Evolutionary conservation across 2,329 filamentous ascomycete genomes (phyloP).

Genomic region (Penicillium sp.): DNA sequence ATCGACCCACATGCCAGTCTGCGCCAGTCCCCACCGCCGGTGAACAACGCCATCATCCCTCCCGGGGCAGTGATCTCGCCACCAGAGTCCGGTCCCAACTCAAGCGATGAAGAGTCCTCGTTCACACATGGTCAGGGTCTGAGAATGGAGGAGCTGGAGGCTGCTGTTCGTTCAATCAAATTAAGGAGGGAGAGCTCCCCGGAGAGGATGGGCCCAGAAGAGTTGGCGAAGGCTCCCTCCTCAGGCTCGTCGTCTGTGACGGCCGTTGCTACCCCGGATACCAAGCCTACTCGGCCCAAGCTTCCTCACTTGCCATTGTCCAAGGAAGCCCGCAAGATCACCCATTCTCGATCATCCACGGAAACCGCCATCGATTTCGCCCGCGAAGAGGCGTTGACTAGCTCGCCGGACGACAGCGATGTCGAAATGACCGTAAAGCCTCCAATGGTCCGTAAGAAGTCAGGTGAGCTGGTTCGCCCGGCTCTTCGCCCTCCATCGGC

Average conservation of each 20-base stretch:
- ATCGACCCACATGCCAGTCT: slow-evolving; percentile 61
- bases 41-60: slow-evolving; percentile 75
- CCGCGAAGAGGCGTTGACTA: slow-evolving; percentile 45
- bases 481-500: slow-evolving; percentile 76
- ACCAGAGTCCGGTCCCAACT: slow-evolving; percentile 78
- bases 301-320: slow-evolving; percentile 48
- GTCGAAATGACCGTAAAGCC: slow-evolving; percentile 71
- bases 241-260: slow-evolving; percentile 31
- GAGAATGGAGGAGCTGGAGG: slow-evolving; percentile 69
- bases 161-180: slow-evolving; percentile 79
- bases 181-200: slow-evolving; percentile 32
- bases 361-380: slow-evolving; percentile 55
- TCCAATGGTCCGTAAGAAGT: slow-evolving; percentile 97
- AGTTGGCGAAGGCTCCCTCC: slow-evolving; percentile 13
- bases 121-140: slow-evolving; percentile 45
- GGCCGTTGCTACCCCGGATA: background rate
- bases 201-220: slow-evolving; percentile 25
- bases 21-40: slow-evolving; percentile 80
- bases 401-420: slow-evolving; percentile 51
- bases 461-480: slow-evolving; percentile 91
- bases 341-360: slow-evolving; percentile 62
- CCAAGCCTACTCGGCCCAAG: slow-evolving; percentile 9
- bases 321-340: slow-evolving; percentile 60
- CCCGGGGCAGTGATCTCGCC: slow-evolving; percentile 86
- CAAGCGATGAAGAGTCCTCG: slow-evolving; percentile 71